Evolutionary conservation across 2,329 filamentous ascomycete genomes (phyloP), one percentile per base, ranked within the genome.

Genomic region (Dothideomycetidae sp.): DNA sequence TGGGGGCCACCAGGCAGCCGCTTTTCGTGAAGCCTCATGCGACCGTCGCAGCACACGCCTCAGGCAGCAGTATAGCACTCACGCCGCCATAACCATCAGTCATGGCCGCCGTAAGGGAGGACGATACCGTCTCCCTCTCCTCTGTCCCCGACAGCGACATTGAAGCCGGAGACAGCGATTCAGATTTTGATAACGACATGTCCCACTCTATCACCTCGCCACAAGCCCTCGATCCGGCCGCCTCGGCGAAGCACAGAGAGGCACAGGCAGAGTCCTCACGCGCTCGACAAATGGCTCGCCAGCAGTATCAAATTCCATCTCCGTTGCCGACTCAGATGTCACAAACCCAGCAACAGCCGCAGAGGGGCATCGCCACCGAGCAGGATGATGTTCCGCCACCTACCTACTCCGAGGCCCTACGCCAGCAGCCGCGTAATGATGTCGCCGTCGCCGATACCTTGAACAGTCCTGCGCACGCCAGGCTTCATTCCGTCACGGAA

Each of bases 321-420:
- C 15, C 10, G 18, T 9, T n/a, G 17, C 12, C 15, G 16, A 15
- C 26, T 19, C 11, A 11, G 29, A 15, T 14, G 12, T 21, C 29
- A 13, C 29, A 23, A 13, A n/a, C 30, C 16, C 11, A 32, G n/a
- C 17, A 19, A 28, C 4, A 29, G 5, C 12, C 29, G 10, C 18
- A 15, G n/a, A 14, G 18, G 29, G 36, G 33, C 19, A 13, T 19
- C 13, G 29, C 15, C 9, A 21, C 31, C 17, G 30, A 38, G 12
- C 36, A 29, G 14, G 36, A 38, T 21, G 36, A 38, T 19, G 11
- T 38, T 12, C 36, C 36, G 3, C 36, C 36, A 9, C 36, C 36
- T 16, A 21, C 36, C 12, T 38, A 38, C 18, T 29, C 36, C 12
- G 36, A 38, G 33, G 36, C 36, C 23, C 19, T 38, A n/a, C 36